A percentile compares a stretch with the other conserved stretches of the same genome.
phyloP scores from a whole-genome alignment of 805 yeast species.

The Tetrapisispora arboricola region DNA sequence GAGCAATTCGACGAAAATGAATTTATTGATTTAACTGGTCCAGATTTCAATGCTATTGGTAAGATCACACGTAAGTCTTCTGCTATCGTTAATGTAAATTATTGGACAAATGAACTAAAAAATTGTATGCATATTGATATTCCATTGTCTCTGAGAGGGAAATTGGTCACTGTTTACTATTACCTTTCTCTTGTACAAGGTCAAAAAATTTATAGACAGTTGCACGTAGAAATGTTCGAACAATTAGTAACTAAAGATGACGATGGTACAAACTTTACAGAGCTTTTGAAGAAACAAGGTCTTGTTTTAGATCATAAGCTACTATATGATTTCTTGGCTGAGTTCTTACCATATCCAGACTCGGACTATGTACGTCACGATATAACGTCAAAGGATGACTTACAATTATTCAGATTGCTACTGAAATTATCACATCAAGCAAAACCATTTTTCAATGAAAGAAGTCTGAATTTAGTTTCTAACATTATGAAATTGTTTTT shows the following conservation, averaged over 20 bases:
- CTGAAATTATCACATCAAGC: slow-evolving; percentile 44
- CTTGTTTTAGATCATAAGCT: slow-evolving; percentile 28
- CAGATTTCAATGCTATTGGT: slow-evolving; percentile 36
- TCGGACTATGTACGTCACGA: slow-evolving; percentile 34
- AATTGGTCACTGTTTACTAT: slow-evolving; percentile 58
- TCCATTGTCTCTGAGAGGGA: slow-evolving; percentile 51
- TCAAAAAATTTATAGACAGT: slow-evolving; percentile 47
- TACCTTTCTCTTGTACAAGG: slow-evolving; percentile 61
- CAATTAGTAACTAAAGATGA: slow-evolving; percentile 36
- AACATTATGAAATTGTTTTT: slow-evolving; percentile 40
- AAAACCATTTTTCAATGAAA: slow-evolving; percentile 39
- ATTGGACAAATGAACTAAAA: slow-evolving; percentile 76
- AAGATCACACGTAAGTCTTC: slow-evolving; percentile 54
- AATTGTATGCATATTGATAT: slow-evolving; percentile 65
- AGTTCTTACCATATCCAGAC: slow-evolving; percentile 36
- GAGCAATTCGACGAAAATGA: slow-evolving; percentile 19
- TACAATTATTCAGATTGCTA: slow-evolving; percentile 38
- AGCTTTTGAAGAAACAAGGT: slow-evolving; percentile 20
- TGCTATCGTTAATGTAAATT: slow-evolving; percentile 56
- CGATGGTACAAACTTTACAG: slow-evolving; percentile 23
- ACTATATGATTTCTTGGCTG: slow-evolving; percentile 23
- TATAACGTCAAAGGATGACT: slow-evolving; percentile 28
- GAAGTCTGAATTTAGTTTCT: slow-evolving; percentile 33
- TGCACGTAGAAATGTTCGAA: slow-evolving; percentile 54
- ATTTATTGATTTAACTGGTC: slow-evolving; percentile 27